Evolutionary conservation across 176 grass and related monocot species (phyloP), one percentile per base, ranked within the genome.

Genomic region (Zoysia japonica): DNA sequence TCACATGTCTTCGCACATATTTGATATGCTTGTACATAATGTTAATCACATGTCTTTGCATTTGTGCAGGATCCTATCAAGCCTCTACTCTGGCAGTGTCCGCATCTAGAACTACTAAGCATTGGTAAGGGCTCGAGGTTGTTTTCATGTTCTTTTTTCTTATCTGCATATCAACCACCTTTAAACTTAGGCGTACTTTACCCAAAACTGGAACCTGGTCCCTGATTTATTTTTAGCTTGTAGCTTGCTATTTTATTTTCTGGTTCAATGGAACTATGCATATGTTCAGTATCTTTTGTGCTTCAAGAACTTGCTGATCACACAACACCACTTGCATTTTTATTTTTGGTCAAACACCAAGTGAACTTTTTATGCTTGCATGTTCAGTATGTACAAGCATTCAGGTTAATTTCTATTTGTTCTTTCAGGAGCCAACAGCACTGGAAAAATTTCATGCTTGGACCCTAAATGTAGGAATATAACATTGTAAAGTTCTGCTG

Each of bases 41-140:
- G 42, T 49, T 84, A 59, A 80, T 56, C 20, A 61, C 53, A 14
- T 42, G 36, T 12, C 69, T 71, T 74, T 86, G 71, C 72, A 52
- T 66, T 88, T n/a, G 65, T 84, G 78, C 48, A 99, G 96, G 92
- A 99, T 99, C 76, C 78, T 99, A 16, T 87, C 86, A 36, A 99
- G 96, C 57, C 90, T 99, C 63, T 99, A 99, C 87, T 93, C 90
- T 3, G 96, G 96, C 76, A 99, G 79, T 54, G 90, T 99, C 51
- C 93, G 96, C 90, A 99, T 99, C 77, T 99, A 92, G 96, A 91
- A 95, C 74, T 94, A 94, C 76, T 92, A 98, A 66, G 85, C 95
- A 36, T 92, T 94, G 90, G 95, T 78, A 93, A 82, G 80, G 10
- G 35, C 41, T 47, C 42, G 0, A 81, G 19, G 44, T 82, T 42